phyloP scores from a whole-genome alignment of 2,329 filamentous ascomycete genomes.

The Fusarium foetens region DNA sequence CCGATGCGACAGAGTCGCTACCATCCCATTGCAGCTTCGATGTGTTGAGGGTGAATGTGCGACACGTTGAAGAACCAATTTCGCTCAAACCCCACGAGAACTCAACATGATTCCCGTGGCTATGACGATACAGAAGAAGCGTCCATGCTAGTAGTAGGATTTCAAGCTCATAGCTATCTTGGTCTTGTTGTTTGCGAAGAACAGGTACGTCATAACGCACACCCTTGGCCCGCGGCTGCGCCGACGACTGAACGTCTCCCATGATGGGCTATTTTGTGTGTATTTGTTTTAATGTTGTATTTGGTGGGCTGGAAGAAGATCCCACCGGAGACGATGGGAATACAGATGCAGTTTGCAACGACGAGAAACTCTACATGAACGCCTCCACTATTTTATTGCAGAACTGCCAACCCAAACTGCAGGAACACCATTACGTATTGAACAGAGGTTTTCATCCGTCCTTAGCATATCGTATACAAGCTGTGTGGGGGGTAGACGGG shows the following conservation, averaged over 20 bases:
- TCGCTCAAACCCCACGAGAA: conserved; percentile 39
- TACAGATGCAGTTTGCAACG: conserved; percentile 10
- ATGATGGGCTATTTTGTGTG: conserved; percentile 7
- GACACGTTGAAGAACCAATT: conserved; percentile 16
- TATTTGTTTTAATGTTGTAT: neutral
- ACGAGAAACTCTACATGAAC: conserved; percentile 30
- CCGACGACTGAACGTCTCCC: conserved; percentile 19
- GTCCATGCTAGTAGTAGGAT: conserved; percentile 38
- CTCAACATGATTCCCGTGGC: conserved; percentile 37
- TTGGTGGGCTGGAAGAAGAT: neutral
- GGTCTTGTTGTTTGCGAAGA: conserved; percentile 22
- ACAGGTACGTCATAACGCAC: conserved; percentile 35
- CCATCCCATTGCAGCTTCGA: conserved; percentile 36
- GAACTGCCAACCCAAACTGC: neutral
- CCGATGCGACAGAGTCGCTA: conserved; percentile 24
- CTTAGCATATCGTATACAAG: neutral
- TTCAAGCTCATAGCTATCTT: conserved; percentile 28
- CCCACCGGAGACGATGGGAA: conserved; percentile 7
- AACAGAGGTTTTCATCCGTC: neutral
- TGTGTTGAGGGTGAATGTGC: conserved; percentile 38
- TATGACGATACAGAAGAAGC: conserved; percentile 40
- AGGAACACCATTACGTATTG: conserved; percentile 42
- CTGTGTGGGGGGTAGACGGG: conserved; percentile 25
- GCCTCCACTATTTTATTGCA: conserved; percentile 35
- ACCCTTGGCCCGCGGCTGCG: conserved; percentile 19